These are phyloP conservation scores for Neurospora sp. DNA, from an alignment of 495 filamentous ascomycete genomes.

Conservation along the genomic window DNA sequence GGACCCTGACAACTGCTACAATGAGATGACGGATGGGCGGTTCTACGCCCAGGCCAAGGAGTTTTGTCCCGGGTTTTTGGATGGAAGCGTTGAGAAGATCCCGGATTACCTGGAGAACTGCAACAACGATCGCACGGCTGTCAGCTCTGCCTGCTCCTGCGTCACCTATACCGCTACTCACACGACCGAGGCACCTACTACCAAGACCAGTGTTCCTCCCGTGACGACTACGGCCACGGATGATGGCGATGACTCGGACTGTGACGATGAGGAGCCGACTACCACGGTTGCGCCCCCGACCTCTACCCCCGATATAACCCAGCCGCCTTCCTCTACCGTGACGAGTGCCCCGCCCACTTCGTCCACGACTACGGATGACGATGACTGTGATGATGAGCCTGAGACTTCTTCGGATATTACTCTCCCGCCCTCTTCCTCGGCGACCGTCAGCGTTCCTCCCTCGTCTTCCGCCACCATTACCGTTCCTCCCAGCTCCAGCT, in stretches of 20 bases:
- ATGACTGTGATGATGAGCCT: not conserved
- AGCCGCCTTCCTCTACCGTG: not conserved
- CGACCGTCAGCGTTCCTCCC: not conserved
- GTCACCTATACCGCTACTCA: conserved; percentile 21
- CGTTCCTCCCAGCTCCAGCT: not conserved
- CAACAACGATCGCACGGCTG: conserved; percentile 6
- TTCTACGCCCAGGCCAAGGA: conserved; percentile 10
- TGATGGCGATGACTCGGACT: not conserved
- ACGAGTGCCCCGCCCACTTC: not conserved
- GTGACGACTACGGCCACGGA: not conserved
- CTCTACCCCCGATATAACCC: not conserved
- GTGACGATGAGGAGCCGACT: not conserved
- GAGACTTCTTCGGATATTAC: conserved; percentile 1
- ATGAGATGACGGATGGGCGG: conserved; percentile 17
- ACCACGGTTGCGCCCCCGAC: not conserved
- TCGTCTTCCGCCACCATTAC: not conserved
- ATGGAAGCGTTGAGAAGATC: conserved; percentile 16
- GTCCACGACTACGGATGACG: conserved; percentile 16
- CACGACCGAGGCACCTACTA: conserved; percentile 5
- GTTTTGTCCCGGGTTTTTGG: conserved; percentile 19
- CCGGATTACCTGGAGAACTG: conserved; percentile 22
- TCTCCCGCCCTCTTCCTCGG: not conserved
- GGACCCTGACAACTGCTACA: conserved; percentile 25
- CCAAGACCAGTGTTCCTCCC: not conserved
- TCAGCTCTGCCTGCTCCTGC: conserved; percentile 31